These are phyloP conservation scores for Wickerhamomyces sydowiorum DNA, from an alignment of 805 yeast genomes.

Conservation along the genomic window DNA sequence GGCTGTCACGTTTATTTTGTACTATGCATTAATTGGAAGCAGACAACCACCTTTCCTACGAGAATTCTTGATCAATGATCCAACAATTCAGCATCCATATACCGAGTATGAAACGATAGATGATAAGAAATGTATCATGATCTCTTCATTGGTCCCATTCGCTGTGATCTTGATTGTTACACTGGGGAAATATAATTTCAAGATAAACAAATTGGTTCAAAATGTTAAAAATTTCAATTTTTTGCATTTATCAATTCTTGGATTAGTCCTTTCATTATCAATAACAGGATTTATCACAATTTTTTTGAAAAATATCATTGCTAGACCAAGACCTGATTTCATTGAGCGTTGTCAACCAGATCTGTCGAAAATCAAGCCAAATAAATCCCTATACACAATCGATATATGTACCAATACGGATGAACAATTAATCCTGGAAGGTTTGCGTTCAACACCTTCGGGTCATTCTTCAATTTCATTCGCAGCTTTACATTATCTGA, in stretches of 20 bases:
- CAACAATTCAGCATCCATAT: slow-evolving; percentile 23
- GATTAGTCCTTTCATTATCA: slow-evolving; percentile 7
- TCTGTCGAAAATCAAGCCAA: slow-evolving; percentile 44
- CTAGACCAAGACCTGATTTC: slow-evolving; percentile 89
- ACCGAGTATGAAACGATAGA: background rate
- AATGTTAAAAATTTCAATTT: slow-evolving; percentile 6
- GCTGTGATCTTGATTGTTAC: background rate
- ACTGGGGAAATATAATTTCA: background rate
- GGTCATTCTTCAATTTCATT: slow-evolving; percentile 73
- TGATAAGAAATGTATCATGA: background rate
- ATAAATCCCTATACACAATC: slow-evolving; percentile 13
- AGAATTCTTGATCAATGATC: slow-evolving; percentile 22
- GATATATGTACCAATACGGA: slow-evolving; percentile 58
- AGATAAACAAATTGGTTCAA: background rate
- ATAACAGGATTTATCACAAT: slow-evolving; percentile 12
- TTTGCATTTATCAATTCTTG: slow-evolving; percentile 9
- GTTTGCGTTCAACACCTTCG: slow-evolving; percentile 75
- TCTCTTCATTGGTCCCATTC: background rate
- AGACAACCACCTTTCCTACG: slow-evolving; percentile 22
- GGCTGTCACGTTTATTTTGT: background rate
- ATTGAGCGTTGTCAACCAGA: slow-evolving; percentile 75
- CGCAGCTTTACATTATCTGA: slow-evolving; percentile 54
- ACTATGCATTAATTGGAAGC: background rate
- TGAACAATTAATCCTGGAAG: slow-evolving; percentile 44
- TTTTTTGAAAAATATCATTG: slow-evolving; percentile 72